Base-by-base conservation (phyloP, 805 yeast genomes). In the Metschnikowia noctiluminum region DNA sequence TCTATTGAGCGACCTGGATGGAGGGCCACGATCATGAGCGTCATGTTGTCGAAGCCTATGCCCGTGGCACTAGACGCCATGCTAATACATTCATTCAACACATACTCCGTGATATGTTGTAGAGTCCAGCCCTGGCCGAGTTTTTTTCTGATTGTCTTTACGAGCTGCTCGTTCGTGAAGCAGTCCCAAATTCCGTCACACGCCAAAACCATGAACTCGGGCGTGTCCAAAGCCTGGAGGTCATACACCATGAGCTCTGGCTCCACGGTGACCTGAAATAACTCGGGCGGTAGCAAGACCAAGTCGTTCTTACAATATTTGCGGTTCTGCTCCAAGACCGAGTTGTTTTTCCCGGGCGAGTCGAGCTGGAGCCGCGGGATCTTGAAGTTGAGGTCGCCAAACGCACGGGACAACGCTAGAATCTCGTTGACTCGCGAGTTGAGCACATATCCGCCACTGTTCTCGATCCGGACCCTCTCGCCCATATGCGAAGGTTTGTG, bases 11-110 rank as follows among this genome's bases (percentile, higher is more conserved):
- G 71, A 16, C 51, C 48, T 32, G 73, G 71, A 59, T 85, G 88
- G 35, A 84, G 61, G 1, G 86, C 86, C 8, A 86, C 75, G 6
- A 87, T 77, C n/a, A 84, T 75, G 15, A 85, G 69, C 0, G 91
- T 85, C 92, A 87, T 87, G 60, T 87, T 87, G 63, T 87, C 95
- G 57, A 84, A 86, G 0, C 95, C 95, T 27, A 85, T 79, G 2
- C 94, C 94, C 0, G 92, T 87, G 30, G 78, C 74, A 34, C 85
- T 82, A 55, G 84, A 80, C 1, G 92, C 91, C 78, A 82, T 80
- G 7, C 80, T 75, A 44, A 87, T 76, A 48, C 89, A 82, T 52
- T 80, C 82, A 54, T 85, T 87, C 46, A 87, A 64, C 2, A 86
- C 63, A 47, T 76, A 74, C 44, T 82, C 84, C 15, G 79, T 73